Evolutionary conservation across 1,284 basidiomycete genomes (phyloP), one percentile per base, ranked within the genome.

Genomic region (Ganoderma lucidum): DNA sequence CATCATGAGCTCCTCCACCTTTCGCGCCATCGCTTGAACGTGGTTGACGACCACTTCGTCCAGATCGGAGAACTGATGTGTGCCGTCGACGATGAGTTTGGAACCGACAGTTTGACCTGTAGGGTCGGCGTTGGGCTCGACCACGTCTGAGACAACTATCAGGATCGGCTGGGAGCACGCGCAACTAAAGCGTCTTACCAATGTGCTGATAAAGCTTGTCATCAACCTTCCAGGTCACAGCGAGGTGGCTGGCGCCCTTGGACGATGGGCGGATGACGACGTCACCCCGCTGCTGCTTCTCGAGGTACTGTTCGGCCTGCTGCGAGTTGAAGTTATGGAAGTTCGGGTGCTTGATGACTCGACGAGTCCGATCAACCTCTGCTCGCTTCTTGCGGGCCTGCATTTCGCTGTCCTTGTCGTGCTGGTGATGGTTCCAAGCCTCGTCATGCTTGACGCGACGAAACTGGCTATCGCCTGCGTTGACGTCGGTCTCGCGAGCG

Each of bases 221-320:
- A 75, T 98, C 97, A 12, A 99, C 97, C 83, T 99, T 99, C 98
- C 98, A 99, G 0, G 98, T 99, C 15, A 99, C 94, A 44, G 98
- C 98, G 45, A 99, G 86, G 81, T 99, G 98, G 78, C 98, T 91
- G 51, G 87, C 83, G 6, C 97, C 97, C 80, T 97, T 97, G 3
- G 97, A 99, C 41, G 96, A 98, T 0, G 98, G 98, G 59, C 98
- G 87, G 74, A 99, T 96, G 42, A 99, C 95, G 60, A 96, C 96
- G 79, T 98, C 96, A 15, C 97, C 98, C 39, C 95, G 90, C 75
- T 96, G 96, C 81, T 96, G 93, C 73, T 92, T 93, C 68, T 96
- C 94, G 65, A 99, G 85, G 80, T 93, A 95, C 65, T 90, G 86
- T 81, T 99, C 97, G 2, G 98, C 97, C 75, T 98, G 94, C 28